Evolutionary conservation across 441 rosid genomes (phyloP).

Genomic region (Erodium trifolium): DNA sequence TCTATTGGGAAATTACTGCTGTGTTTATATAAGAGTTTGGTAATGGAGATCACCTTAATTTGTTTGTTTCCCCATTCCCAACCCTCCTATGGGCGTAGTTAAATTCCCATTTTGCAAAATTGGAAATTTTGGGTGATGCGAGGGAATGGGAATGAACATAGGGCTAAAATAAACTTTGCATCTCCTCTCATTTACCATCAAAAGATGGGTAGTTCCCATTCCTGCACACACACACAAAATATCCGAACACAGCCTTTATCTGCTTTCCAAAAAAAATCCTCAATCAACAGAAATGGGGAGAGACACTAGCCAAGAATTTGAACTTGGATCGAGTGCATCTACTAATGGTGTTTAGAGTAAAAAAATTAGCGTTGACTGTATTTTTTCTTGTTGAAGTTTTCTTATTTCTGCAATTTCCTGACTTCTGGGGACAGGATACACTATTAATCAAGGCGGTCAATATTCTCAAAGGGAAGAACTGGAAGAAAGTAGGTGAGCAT

Average conservation of each 20-base stretch:
- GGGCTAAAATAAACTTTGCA: not conserved
- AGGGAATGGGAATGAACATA: not conserved
- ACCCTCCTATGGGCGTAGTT: not conserved
- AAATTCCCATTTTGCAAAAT: not conserved
- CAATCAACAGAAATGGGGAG: not conserved
- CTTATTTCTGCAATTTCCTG: not conserved
- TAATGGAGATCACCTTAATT: not conserved
- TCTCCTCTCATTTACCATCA: not conserved
- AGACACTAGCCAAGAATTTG: not conserved
- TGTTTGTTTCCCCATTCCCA: not conserved
- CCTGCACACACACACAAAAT: not conserved
- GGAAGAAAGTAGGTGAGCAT: conserved; percentile 40
- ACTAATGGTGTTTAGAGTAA: not conserved
- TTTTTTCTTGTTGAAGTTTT: conserved; percentile 2
- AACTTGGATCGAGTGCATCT: not conserved
- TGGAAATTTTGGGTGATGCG: not conserved
- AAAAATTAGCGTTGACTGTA: too few relatives aligned
- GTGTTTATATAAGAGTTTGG: not conserved
- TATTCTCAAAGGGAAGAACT: conserved; percentile 32
- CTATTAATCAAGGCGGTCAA: conserved; percentile 26
- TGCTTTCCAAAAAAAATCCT: not conserved
- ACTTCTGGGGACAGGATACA: conserved; percentile 27
- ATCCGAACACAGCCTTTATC: not conserved
- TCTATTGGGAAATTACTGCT: not conserved
- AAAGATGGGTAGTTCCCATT: not conserved